Evolutionary conservation across 2,329 filamentous ascomycete species (phyloP), one percentile per base, ranked within the genome.

Genomic region (Elsinoe batatas): DNA sequence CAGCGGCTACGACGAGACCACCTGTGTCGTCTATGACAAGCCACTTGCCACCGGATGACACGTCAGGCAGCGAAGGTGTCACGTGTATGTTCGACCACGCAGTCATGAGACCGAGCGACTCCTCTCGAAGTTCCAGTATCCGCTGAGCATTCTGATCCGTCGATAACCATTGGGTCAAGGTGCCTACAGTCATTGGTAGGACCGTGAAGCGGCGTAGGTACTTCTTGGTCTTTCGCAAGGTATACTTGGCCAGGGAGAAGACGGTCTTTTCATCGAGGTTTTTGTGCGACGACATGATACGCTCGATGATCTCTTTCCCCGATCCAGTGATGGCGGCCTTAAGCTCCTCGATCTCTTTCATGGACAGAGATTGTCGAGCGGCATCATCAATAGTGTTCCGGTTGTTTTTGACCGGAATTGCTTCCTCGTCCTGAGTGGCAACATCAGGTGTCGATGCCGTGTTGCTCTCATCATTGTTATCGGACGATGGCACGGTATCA

Each of bases 211-310:
- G 79, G 64, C 87, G 84, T 60, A 97, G 79, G 68, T 95, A 97
- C 71, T 98, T 98, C 68, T 85, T 91, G 61, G 88, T 86, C 74
- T 98, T 98, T 44, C 95, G 78, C 15, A 97, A 75, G 65, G 93
- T 95, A 72, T 98, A 98, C 70, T 98, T 98, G 42, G 91, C 91
- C 57, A 96, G 76, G 2, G 90, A 94, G 66, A 94, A 98, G 0
- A 83, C 79, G 0, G 93, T 97, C 77, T 98, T 98, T 73, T 97
- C 87, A 62, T 95, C 90, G 42, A 98, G 79, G 1, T 85, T 87
- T 15, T 87, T 84, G 70, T 98, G 93, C 42, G 90, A 93, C 30
- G 90, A 79, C 70, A 98, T 80, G 22, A 98, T 82, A 71, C 91
- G 95, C n/a, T 88, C 85, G 60, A 98, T 93, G 47, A 98, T 80